phyloP scores from a whole-genome alignment of 2,329 filamentous ascomycete genomes.

The Whalleya microplaca region DNA sequence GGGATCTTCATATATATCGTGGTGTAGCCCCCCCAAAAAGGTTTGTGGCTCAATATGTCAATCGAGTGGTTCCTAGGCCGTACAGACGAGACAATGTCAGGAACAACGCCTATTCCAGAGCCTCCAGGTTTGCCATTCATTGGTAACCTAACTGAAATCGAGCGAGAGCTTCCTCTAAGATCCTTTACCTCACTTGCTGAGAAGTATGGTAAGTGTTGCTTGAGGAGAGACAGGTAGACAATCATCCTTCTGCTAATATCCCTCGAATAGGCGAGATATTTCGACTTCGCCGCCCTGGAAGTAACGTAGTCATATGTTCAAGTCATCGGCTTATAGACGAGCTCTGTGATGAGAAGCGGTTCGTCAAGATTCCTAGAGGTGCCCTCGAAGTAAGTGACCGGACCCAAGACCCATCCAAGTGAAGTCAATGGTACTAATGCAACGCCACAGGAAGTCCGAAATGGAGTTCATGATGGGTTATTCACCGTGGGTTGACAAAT shows the following conservation, averaged over 20 bases:
- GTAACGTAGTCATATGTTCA: conserved; percentile 53
- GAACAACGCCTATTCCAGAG: conserved; percentile 59
- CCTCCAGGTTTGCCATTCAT: conserved; percentile 67
- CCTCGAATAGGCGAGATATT: conserved; percentile 58
- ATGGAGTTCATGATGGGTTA: conserved; percentile 66
- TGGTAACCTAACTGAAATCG: conserved; percentile 68
- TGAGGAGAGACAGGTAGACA: not conserved
- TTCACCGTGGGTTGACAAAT: conserved; percentile 58
- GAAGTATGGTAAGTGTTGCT: conserved; percentile 59
- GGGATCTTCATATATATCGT: not conserved
- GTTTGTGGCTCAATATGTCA: conserved; percentile 6
- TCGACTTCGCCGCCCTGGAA: conserved; percentile 55
- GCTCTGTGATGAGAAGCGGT: conserved; percentile 67
- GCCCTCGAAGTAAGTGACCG: conserved; percentile 47
- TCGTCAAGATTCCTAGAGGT: conserved; percentile 59
- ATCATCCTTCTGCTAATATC: conserved; percentile 16
- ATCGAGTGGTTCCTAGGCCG: conserved; percentile 22
- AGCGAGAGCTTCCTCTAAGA: conserved; percentile 57
- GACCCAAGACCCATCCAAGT: not conserved
- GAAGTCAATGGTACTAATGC: conserved; percentile 1
- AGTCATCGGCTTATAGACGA: conserved; percentile 64
- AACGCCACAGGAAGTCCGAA: conserved; percentile 53
- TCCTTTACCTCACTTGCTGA: conserved; percentile 63
- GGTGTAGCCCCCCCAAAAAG: not conserved
- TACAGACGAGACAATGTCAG: conserved; percentile 19